These are phyloP conservation scores for Neurospora sp. DNA, from an alignment of 495 filamentous ascomycete species.

Conservation along the genomic window DNA sequence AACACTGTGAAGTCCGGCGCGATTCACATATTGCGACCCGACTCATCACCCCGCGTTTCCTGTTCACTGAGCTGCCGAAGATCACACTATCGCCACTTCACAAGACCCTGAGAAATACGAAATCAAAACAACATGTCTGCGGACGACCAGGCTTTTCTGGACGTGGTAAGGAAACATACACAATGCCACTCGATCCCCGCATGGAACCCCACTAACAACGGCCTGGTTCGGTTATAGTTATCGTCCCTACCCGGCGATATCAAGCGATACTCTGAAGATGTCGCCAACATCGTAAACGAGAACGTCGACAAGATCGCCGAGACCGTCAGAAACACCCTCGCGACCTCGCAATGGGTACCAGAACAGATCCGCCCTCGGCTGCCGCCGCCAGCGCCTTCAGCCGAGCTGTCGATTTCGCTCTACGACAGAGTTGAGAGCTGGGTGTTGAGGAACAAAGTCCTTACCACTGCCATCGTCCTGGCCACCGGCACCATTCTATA, in stretches of 20 bases:
- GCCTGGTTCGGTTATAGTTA: constrained; percentile 37
- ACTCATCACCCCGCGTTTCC: not conserved
- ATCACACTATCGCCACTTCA: not conserved
- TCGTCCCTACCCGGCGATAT: constrained; percentile 63
- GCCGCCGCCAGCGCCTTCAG: constrained; percentile 31
- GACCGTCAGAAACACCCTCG: constrained; percentile 50
- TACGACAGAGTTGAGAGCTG: constrained; percentile 42
- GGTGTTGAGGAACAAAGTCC: constrained; percentile 57
- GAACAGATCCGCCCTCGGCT: constrained; percentile 52
- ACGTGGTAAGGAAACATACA: constrained; percentile 37
- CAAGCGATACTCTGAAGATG: constrained; percentile 49
- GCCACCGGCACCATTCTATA: constrained; percentile 60
- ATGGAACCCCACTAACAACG: not conserved
- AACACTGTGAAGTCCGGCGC: not conserved
- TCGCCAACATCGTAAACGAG: constrained; percentile 68
- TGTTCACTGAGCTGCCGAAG: not conserved
- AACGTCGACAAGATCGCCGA: constrained; percentile 62
- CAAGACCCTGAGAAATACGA: not conserved
- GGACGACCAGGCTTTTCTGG: constrained; percentile 53
- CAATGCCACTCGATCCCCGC: not conserved
- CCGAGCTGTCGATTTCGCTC: constrained; percentile 23
- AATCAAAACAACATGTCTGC: constrained; percentile 38
- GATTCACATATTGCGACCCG: not conserved
- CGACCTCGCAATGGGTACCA: constrained; percentile 59
- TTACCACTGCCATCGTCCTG: constrained; percentile 56